Conservation (phyloP, 116 monocot genomes). For the Iris pallida region DNA sequence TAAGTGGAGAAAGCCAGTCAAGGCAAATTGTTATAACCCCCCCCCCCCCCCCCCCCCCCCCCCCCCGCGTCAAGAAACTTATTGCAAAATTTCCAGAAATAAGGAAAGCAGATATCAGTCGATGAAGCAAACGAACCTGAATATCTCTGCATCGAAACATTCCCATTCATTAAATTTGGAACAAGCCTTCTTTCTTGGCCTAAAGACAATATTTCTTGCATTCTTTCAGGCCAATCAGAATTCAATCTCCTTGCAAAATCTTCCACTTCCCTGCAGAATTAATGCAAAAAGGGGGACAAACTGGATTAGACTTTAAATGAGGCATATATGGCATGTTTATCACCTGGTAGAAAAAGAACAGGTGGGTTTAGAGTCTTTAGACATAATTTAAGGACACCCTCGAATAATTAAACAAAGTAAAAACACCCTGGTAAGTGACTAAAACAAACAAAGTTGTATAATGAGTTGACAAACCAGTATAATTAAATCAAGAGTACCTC, state of each 20-base stretch:
- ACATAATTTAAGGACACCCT: too few species aligned
- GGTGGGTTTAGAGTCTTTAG: background rate
- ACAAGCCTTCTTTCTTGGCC: slow-evolving; percentile 38
- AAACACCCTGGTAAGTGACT: background rate
- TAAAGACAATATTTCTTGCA: slow-evolving; percentile 32
- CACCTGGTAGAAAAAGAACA: background rate
- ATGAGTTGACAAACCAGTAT: background rate
- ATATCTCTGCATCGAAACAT: slow-evolving; percentile 28
- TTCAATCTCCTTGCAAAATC: slow-evolving; percentile 30
- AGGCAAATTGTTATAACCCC: too few species aligned
- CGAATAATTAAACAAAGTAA: background rate
- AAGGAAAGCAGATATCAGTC: too few species aligned
- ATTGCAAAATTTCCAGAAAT: too few species aligned
- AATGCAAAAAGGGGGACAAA: background rate
- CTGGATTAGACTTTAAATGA: background rate
- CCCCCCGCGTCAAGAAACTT: too few species aligned
- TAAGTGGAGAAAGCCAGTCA: too few species aligned
- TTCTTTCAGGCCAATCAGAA: slow-evolving; percentile 40
- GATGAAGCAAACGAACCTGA: slow-evolving; percentile 15
- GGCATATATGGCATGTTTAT: background rate
- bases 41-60: too few species aligned
- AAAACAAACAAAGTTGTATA: background rate
- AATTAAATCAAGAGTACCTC: too few species aligned
- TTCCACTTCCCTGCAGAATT: slow-evolving; percentile 16
- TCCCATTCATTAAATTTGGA: slow-evolving; percentile 27